A percentile compares a stretch with the other conserved stretches of the same genome.
Conservation (phyloP, 139 green algal genomes). For the Chlorella sp. region DNA sequence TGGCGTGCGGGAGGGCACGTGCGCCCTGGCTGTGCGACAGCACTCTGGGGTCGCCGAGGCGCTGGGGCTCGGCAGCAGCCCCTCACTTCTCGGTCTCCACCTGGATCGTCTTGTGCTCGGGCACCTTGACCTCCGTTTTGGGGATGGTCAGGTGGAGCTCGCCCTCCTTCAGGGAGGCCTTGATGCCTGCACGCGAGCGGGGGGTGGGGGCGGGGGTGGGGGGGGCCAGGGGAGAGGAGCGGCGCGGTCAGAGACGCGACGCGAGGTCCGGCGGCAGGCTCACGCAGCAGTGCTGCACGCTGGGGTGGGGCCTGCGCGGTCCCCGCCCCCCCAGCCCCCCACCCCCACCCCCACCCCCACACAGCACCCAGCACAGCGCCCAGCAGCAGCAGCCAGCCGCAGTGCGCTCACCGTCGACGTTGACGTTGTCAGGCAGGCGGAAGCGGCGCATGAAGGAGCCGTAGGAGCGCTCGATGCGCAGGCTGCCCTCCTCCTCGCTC, state of each 20-base stretch:
- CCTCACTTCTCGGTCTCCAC: too few species aligned
- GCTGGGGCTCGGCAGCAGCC: too few species aligned
- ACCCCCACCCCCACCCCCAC: neutral
- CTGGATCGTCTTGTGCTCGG: too few species aligned
- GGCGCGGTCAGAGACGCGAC: neutral
- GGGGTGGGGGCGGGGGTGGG: too few species aligned
- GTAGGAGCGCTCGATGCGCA: conserved; percentile 17
- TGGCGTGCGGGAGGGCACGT: too few species aligned
- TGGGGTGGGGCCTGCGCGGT: neutral
- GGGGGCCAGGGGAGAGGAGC: neutral
- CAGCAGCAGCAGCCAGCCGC: too few species aligned
- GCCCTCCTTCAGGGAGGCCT: conserved; percentile 19
- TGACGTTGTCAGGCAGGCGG: conserved; percentile 29
- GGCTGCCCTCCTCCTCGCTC: conserved; percentile 12
- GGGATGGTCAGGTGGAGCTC: conserved; percentile 29
- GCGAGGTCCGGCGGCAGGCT: neutral
- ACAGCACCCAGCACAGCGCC: too few species aligned
- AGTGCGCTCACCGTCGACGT: conserved; percentile 18
- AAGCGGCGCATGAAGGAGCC: conserved; percentile 31
- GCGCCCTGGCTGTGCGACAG: too few species aligned
- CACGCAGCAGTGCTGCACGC: neutral
- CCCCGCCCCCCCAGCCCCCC: neutral
- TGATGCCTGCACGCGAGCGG: conserved; percentile 15
- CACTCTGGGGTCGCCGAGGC: too few species aligned
- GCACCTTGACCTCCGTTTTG: conserved; percentile 33